Evolutionary conservation across 129 eudicot genomes (phyloP).

Genomic region (Helianthus tuberosus): DNA sequence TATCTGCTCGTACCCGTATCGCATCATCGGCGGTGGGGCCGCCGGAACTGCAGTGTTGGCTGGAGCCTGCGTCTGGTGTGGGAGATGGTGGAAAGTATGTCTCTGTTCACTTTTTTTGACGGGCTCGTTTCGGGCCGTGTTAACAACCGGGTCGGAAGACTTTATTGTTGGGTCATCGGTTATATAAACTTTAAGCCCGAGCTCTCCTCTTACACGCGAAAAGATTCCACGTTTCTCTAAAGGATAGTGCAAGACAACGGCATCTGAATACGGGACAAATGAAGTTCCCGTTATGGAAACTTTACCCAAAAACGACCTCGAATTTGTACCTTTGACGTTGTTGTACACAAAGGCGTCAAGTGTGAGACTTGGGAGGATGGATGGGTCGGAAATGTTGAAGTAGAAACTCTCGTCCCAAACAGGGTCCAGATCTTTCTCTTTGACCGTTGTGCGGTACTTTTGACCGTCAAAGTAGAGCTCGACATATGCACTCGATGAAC

Average conservation of each 20-base stretch:
- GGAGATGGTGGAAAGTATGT: constrained; percentile 84
- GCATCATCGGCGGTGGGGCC: constrained; percentile 40
- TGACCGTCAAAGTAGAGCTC: constrained; percentile 86
- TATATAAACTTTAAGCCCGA: constrained; percentile 85
- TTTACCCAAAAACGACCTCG: constrained; percentile 83
- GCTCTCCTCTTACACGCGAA: constrained; percentile 92
- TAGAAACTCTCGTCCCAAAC: constrained; percentile 95
- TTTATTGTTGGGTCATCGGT: constrained; percentile 84
- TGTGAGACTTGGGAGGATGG: constrained; percentile 59
- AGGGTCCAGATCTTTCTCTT: constrained; percentile 91
- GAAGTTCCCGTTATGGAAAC: constrained; percentile 84
- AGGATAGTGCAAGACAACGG: constrained; percentile 86
- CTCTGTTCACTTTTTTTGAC: constrained; percentile 51
- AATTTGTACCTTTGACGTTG: constrained; percentile 51
- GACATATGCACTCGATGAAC: constrained; percentile 84
- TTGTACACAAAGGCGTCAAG: constrained; percentile 86
- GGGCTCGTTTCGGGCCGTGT: constrained; percentile 42
- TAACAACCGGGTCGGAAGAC: constrained; percentile 59
- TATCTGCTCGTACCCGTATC: constrained; percentile 53
- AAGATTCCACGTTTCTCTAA: constrained; percentile 87
- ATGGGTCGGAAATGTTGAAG: constrained; percentile 91
- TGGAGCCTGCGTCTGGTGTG: constrained; percentile 57
- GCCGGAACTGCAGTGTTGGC: constrained; percentile 35
- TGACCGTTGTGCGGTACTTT: constrained; percentile 76
- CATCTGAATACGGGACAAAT: constrained; percentile 89